These are phyloP conservation scores for Xerocomus potaroensis DNA, from an alignment of 768 basidiomycete species.

Conservation along the genomic window DNA sequence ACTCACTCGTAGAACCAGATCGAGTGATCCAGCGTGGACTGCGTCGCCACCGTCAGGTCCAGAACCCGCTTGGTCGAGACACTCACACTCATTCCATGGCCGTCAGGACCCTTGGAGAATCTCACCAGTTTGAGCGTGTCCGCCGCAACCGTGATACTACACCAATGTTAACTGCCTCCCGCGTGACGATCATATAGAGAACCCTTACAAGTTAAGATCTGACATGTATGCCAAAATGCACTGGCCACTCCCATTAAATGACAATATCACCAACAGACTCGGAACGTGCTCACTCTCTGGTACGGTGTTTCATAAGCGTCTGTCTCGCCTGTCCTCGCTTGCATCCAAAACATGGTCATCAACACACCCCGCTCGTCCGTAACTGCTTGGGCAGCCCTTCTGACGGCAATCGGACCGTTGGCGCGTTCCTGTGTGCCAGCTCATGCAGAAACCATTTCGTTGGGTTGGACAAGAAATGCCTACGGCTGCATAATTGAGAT, in stretches of 20 bases:
- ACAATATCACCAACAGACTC: not conserved
- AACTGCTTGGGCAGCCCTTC: conserved; percentile 44
- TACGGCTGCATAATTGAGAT: conserved; percentile 27
- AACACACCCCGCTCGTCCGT: conserved; percentile 43
- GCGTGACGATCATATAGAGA: not conserved
- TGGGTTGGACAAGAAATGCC: not conserved
- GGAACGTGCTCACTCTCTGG: conserved; percentile 55
- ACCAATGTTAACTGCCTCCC: conserved; percentile 4
- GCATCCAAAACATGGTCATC: conserved; percentile 75
- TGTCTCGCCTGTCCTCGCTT: conserved; percentile 50
- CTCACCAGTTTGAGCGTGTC: conserved; percentile 53
- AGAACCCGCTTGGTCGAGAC: not conserved
- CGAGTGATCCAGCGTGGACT: conserved; percentile 70
- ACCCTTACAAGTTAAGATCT: conserved; percentile 69
- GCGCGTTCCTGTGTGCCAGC: conserved; percentile 53
- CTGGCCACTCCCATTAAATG: conserved; percentile 34
- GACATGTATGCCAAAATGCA: conserved; percentile 79
- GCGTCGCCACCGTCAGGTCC: conserved; percentile 6
- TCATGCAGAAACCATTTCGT: conserved; percentile 22
- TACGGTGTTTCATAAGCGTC: conserved; percentile 66
- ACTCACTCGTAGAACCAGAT: conserved; percentile 75
- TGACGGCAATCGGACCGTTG: conserved; percentile 66
- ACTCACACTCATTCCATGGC: conserved; percentile 60
- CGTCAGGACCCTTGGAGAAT: conserved; percentile 45
- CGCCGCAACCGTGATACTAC: conserved; percentile 54